phyloP scores from a whole-genome alignment of 2,329 filamentous ascomycete genomes.

The Bipolaris gigantea region DNA sequence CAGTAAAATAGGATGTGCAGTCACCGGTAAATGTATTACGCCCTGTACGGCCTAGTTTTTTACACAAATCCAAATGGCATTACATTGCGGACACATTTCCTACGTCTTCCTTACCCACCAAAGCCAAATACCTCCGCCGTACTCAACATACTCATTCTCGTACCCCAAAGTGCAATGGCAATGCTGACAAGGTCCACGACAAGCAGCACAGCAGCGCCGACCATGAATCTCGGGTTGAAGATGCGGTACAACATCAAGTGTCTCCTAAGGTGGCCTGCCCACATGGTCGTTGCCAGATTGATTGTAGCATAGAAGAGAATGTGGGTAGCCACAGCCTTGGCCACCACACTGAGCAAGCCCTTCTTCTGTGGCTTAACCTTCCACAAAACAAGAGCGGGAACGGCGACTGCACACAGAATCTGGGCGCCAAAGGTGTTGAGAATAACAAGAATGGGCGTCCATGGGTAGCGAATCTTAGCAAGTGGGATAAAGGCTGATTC shows the following conservation, averaged over 20 bases:
- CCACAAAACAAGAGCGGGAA: slow-evolving; percentile 85
- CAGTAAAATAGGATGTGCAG: too few relatives aligned
- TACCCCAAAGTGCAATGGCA: slow-evolving; percentile 70
- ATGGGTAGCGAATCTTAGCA: slow-evolving; percentile 81
- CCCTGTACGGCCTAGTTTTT: not conserved
- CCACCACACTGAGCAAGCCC: slow-evolving; percentile 67
- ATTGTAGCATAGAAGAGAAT: slow-evolving; percentile 81
- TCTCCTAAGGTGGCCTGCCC: slow-evolving; percentile 82
- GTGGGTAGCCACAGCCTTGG: slow-evolving; percentile 72
- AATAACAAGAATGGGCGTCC: slow-evolving; percentile 77
- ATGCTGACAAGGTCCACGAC: slow-evolving; percentile 77
- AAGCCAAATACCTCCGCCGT: slow-evolving; percentile 84
- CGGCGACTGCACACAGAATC: slow-evolving; percentile 76
- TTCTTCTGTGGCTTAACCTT: slow-evolving; percentile 76
- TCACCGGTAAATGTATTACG: not conserved
- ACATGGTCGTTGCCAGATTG: slow-evolving; percentile 82
- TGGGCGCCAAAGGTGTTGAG: slow-evolving; percentile 90
- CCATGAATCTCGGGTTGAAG: slow-evolving; percentile 89
- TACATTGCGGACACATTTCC: not conserved
- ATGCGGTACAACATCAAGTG: slow-evolving; percentile 97
- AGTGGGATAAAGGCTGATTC: slow-evolving; percentile 92
- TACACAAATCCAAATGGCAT: not conserved
- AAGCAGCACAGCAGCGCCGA: slow-evolving; percentile 70
- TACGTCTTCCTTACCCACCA: slow-evolving; percentile 9
- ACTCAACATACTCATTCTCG: slow-evolving; percentile 75